Evolutionary conservation across 2,329 filamentous ascomycete genomes (phyloP).

Genomic region (Shiraia bambusicola): DNA sequence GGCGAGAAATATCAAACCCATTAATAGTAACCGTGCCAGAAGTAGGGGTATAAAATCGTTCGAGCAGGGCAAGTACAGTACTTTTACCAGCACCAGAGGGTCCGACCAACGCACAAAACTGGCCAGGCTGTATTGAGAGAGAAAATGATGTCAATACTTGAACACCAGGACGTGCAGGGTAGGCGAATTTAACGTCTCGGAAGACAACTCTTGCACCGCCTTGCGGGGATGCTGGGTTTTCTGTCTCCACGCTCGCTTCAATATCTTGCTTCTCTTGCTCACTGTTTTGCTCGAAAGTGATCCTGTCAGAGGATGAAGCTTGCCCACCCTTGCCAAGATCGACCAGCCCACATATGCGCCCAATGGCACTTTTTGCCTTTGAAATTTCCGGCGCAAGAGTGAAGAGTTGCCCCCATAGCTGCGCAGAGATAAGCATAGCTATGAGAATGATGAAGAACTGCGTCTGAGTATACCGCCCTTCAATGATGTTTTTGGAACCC

Average conservation of each 20-base stretch:
- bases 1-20: constrained; percentile 49
- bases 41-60: constrained; percentile 57
- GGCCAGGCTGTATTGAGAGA: constrained; percentile 59
- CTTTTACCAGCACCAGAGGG: constrained; percentile 69
- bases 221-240: constrained; percentile 70
- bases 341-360: constrained; percentile 75
- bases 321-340: constrained; percentile 32
- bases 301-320: constrained; percentile 72
- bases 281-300: constrained; percentile 78
- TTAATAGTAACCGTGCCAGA: constrained; percentile 57
- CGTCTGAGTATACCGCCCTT: constrained; percentile 66
- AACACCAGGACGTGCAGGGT: constrained; percentile 62
- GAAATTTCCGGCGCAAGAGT: constrained; percentile 74
- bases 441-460: constrained; percentile 73
- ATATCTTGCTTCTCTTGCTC: constrained; percentile 56
- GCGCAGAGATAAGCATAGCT: constrained; percentile 70
- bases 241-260: constrained; percentile 31
- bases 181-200: constrained; percentile 63
- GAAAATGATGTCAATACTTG: constrained; percentile 59
- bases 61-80: constrained; percentile 58
- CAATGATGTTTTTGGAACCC: constrained; percentile 69
- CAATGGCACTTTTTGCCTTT: constrained; percentile 61
- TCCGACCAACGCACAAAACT: constrained; percentile 66
- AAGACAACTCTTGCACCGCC: constrained; percentile 54
- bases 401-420: constrained; percentile 74